Conservation (phyloP, 129 eudicot species). For the Deinandra increscens region DNA sequence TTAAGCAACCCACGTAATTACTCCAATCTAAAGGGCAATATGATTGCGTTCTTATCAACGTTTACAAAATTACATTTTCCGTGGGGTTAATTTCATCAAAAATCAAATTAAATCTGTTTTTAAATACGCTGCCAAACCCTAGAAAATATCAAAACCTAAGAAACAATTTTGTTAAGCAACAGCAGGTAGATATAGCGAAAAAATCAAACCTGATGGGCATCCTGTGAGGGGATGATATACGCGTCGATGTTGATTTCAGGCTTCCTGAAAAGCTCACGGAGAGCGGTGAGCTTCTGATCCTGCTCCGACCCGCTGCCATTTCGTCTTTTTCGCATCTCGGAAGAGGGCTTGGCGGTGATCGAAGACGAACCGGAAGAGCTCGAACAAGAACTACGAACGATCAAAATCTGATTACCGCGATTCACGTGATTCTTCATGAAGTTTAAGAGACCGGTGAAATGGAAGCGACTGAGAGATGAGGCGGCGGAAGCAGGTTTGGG, state of each 20-base stretch:
- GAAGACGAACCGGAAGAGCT: slow-evolving; percentile 63
- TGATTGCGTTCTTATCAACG: background rate
- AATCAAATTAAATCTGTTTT: no score
- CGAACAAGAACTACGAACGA: slow-evolving; percentile 47
- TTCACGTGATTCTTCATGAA: background rate
- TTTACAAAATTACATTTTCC: no score
- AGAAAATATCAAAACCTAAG: background rate
- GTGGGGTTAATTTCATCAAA: no score
- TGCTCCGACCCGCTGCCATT: slow-evolving; percentile 21
- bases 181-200: background rate
- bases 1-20: no score
- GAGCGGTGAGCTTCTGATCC: slow-evolving; percentile 63
- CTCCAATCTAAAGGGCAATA: background rate
- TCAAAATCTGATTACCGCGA: slow-evolving; percentile 19
- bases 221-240: slow-evolving; percentile 95
- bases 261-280: slow-evolving; percentile 65
- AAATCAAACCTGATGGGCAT: slow-evolving; percentile 81
- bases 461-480: slow-evolving; percentile 41
- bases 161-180: background rate
- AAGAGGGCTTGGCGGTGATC: slow-evolving; percentile 80
- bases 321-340: slow-evolving; percentile 48
- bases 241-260: slow-evolving; percentile 73
- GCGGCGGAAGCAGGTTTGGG: slow-evolving; percentile 29
- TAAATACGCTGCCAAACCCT: background rate
- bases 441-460: slow-evolving; percentile 27